A percentile compares a stretch with the other conserved stretches of the same genome.
Evolutionary conservation across 2,329 filamentous ascomycete genomes (phyloP).

Genomic region (Alternaria arbusti): DNA sequence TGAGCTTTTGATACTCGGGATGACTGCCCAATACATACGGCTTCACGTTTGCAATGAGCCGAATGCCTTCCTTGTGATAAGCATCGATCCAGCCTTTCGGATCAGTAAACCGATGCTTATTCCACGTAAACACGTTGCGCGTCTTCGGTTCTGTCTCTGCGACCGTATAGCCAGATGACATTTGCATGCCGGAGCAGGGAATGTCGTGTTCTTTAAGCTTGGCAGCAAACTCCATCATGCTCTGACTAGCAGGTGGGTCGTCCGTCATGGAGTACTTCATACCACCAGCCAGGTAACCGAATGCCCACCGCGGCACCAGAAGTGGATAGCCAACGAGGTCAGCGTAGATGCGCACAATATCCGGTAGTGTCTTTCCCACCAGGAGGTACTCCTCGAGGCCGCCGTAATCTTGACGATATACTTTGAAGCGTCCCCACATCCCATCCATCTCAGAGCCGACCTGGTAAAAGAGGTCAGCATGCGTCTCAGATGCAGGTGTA

Average conservation of each 20-base stretch:
- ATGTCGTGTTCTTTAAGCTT: conserved; percentile 70
- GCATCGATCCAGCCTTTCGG: conserved; percentile 68
- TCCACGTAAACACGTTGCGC: conserved; percentile 76
- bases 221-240: conserved; percentile 65
- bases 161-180: conserved; percentile 76
- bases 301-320: conserved; percentile 73
- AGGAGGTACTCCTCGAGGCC: conserved; percentile 75
- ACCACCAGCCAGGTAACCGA: conserved; percentile 75
- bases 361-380: conserved; percentile 68
- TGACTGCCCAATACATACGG: conserved; percentile 73
- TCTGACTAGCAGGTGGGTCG: conserved; percentile 61
- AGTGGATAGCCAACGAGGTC: conserved; percentile 71
- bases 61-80: conserved; percentile 69
- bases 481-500: neutral
- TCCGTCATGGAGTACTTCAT: conserved; percentile 67
- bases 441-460: conserved; percentile 74
- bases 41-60: conserved; percentile 74
- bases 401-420: conserved; percentile 74
- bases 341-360: conserved; percentile 71
- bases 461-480: neutral
- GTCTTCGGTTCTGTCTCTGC: conserved; percentile 71
- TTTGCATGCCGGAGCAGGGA: conserved; percentile 73
- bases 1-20: conserved; percentile 68
- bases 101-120: conserved; percentile 71
- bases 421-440: conserved; percentile 77